phyloP scores from a whole-genome alignment of 257 asterid species.

The Salvia splendens region DNA sequence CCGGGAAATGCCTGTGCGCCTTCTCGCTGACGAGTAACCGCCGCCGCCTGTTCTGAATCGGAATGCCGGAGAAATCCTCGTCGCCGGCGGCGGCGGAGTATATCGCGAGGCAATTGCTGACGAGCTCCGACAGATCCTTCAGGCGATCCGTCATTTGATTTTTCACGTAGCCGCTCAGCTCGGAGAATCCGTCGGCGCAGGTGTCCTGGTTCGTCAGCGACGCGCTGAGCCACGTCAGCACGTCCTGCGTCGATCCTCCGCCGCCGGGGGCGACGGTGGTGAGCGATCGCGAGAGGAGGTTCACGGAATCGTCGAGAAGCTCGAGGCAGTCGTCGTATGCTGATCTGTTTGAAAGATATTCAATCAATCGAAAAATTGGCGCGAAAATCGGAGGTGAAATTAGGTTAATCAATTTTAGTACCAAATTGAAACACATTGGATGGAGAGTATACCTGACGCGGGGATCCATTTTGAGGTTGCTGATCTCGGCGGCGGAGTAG shows the following conservation, averaged over 20 bases:
- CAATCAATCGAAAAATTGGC: neutral
- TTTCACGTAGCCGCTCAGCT: conserved; percentile 61
- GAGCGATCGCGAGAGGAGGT: conserved; percentile 65
- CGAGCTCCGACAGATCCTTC: conserved; percentile 74
- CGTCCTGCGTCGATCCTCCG: conserved; percentile 57
- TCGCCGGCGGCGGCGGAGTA: conserved; percentile 57
- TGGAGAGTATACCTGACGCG: conserved; percentile 39
- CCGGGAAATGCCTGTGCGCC: conserved; percentile 53
- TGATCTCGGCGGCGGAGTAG: conserved; percentile 58
- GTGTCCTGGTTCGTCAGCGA: conserved; percentile 93
- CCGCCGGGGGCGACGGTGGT: conserved; percentile 45
- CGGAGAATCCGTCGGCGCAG: conserved; percentile 71
- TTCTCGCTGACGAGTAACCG: conserved; percentile 37
- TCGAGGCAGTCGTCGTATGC: conserved; percentile 89
- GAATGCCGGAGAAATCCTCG: conserved; percentile 71
- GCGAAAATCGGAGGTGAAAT: neutral
- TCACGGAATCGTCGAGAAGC: conserved; percentile 75
- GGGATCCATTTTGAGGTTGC: conserved; percentile 61
- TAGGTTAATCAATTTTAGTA: neutral
- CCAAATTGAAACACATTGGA: neutral
- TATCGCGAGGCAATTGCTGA: conserved; percentile 89
- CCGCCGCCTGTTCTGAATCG: conserved; percentile 76
- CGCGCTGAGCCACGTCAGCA: conserved; percentile 94
- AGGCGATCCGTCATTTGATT: conserved; percentile 50
- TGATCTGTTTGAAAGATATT: conserved; percentile 39